A percentile compares a stretch with the other conserved stretches of the same genome.
Conservation (phyloP, 352 stramenopile genomes). For the Phytophthora sp. region DNA sequence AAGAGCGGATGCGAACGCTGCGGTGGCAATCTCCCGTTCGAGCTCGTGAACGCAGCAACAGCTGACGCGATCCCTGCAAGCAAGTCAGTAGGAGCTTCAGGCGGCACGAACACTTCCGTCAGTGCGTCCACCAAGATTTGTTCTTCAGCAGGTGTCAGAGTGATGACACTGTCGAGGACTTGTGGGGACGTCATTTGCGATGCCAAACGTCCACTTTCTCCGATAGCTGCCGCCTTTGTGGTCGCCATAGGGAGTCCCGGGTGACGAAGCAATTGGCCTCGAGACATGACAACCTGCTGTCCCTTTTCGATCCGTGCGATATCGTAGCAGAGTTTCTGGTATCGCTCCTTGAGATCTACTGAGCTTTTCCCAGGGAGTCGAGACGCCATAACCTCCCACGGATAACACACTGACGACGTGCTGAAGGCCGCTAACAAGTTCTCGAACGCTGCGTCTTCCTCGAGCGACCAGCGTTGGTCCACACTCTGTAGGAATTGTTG, state of each 20-base stretch:
- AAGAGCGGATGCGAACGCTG: conserved; percentile 48
- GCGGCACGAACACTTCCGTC: conserved; percentile 57
- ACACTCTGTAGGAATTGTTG: conserved; percentile 59
- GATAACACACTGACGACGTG: conserved; percentile 47
- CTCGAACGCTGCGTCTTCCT: conserved; percentile 75
- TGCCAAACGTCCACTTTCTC: conserved; percentile 14
- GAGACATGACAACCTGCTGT: conserved; percentile 67
- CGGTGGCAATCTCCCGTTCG: conserved; percentile 46
- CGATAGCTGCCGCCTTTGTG: conserved; percentile 23
- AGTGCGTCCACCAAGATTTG: conserved; percentile 55
- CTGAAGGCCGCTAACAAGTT: conserved; percentile 58
- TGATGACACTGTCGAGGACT: conserved; percentile 60
- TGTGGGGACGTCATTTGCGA: conserved; percentile 27
- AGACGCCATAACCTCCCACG: conserved; percentile 67
- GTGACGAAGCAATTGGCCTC: conserved; percentile 39
- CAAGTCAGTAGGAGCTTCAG: conserved; percentile 47
- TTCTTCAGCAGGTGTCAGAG: conserved; percentile 60
- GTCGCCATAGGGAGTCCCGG: conserved; percentile 14
- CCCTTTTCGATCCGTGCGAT: conserved; percentile 72
- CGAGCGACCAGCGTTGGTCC: conserved; percentile 62
- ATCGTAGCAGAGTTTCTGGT: conserved; percentile 80
- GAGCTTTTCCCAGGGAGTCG: conserved; percentile 57
- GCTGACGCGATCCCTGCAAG: conserved; percentile 61
- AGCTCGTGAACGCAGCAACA: conserved; percentile 62
- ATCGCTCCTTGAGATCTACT: conserved; percentile 65